Evolutionary conservation across 306 rosid genomes (phyloP), one percentile per base, ranked within the genome.

Genomic region (Mimosa bimucronata): DNA sequence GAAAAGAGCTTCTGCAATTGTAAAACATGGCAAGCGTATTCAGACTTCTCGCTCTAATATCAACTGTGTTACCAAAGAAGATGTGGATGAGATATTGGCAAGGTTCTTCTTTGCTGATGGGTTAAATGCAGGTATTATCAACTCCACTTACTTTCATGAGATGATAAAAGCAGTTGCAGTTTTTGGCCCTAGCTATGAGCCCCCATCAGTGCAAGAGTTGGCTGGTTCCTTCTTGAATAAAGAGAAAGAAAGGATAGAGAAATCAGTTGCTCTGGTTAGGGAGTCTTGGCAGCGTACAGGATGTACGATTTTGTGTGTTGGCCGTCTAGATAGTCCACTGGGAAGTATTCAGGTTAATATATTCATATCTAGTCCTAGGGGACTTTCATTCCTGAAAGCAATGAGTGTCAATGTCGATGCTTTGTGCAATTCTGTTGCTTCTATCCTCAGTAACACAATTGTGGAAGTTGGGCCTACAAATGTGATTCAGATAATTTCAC

Each of bases 241-340:
- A 88, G 91, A 90, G 81, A 90, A 83, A 80, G 87, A 79, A 60
- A 90, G 75, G 73, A 85, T 90, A 52, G 88, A 90, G 57, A 90
- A 83, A 81, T 74, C 83, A 23, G 78, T 79, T 78, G 86, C 83
- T 60, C 79, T 86, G 15, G 75, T 83, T 75, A 86, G 81, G 87
- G 89, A 90, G 44, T 90, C 88, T 50, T 88, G 88, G 89, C 84
- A 88, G 13, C 91, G 82, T 46, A 86, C 88, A 6, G 85, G 94
- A 77, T 90, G 90, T 83, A 83, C 91, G 0, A 71, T 86, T 50
- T 78, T 88, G 11, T 88, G 89, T 79, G 76, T 84, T 4, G 85
- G 90, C 30, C 85, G 30, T 53, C 75, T 62, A 38, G 81, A 84
- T 45, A 60, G 75, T 44, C 75, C 69, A 69, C 71, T 66, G 25